phyloP scores from a whole-genome alignment of 1,284 basidiomycete genomes.

The Cutaneotrichosporon dermatis region DNA sequence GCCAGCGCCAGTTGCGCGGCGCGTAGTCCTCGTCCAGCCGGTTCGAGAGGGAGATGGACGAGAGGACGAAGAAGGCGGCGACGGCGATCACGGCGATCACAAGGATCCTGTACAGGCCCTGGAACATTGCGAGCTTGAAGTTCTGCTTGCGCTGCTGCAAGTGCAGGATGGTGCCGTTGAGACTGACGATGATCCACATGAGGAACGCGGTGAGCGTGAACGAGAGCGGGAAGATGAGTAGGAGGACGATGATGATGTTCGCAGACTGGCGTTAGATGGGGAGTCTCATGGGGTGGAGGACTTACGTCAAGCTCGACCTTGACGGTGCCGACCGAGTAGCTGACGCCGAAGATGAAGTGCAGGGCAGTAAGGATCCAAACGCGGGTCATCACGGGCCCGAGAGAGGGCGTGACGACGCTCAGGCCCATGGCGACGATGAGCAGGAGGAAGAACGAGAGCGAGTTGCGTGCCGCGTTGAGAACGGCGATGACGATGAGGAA shows the following conservation, averaged over 20 bases:
- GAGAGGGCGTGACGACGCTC: slow-evolving; percentile 60
- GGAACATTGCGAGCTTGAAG: slow-evolving; percentile 83
- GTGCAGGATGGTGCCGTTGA: slow-evolving; percentile 82
- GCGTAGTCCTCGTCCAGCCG: slow-evolving; percentile 88
- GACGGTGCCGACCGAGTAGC: slow-evolving; percentile 88
- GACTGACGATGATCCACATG: slow-evolving; percentile 88
- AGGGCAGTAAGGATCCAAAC: slow-evolving; percentile 45
- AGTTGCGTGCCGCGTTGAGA: slow-evolving; percentile 87
- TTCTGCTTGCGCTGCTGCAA: slow-evolving; percentile 77
- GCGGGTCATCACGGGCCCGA: slow-evolving; percentile 45
- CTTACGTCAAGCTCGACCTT: slow-evolving; percentile 75
- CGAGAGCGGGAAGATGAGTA: slow-evolving; percentile 88
- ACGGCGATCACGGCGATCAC: slow-evolving; percentile 77
- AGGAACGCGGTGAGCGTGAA: slow-evolving; percentile 91
- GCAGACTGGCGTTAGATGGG: slow-evolving; percentile 54
- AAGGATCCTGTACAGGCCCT: slow-evolving; percentile 80
- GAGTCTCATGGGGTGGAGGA: background rate
- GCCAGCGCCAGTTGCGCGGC: slow-evolving; percentile 83
- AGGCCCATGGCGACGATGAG: slow-evolving; percentile 84
- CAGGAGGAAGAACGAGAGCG: slow-evolving; percentile 87
- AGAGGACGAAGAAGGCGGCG: slow-evolving; percentile 84
- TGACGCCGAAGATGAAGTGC: slow-evolving; percentile 90
- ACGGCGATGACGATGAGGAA: slow-evolving; percentile 82
- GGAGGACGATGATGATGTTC: slow-evolving; percentile 67
- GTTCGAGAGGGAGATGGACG: slow-evolving; percentile 84